Conservation (phyloP, 768 basidiomycete species). For the Tremella mesenterica region DNA sequence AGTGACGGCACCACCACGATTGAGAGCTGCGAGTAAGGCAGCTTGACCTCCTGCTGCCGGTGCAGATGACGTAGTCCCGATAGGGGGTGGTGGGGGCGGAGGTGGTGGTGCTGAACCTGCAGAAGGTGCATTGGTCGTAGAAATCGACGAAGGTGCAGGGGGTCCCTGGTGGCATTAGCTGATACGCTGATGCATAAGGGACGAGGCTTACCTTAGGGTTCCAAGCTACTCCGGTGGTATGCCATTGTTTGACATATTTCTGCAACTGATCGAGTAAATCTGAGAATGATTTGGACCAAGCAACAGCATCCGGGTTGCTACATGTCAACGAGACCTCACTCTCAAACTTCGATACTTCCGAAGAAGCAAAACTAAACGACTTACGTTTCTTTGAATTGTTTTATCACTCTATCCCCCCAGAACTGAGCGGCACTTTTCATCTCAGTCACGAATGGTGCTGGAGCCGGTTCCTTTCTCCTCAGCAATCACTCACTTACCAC, state of each 20-base stretch:
- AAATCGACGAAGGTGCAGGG: conserved; percentile 41
- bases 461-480: conserved; percentile 59
- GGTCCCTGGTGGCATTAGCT: conserved; percentile 18
- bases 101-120: conserved; percentile 44
- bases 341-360: too few species aligned
- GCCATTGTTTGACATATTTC: conserved; percentile 73
- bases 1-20: conserved; percentile 81
- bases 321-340: too few species aligned
- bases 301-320: conserved; percentile 76
- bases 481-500: neutral
- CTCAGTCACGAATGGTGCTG: conserved; percentile 67
- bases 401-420: conserved; percentile 81
- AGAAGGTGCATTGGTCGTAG: conserved; percentile 17
- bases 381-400: conserved; percentile 87
- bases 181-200: neutral
- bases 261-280: conserved; percentile 66
- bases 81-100: conserved; percentile 47
- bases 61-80: conserved; percentile 33
- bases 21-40: conserved; percentile 83
- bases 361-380: too few species aligned
- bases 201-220: conserved; percentile 60
- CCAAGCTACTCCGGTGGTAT: conserved; percentile 81
- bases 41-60: conserved; percentile 49
- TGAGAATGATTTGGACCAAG: conserved; percentile 73
- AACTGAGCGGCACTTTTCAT: conserved; percentile 79